Percentiles rank a stretch among this genome's conserved stretches.
Evolutionary conservation across 768 basidiomycete genomes (phyloP).

Genomic region (Russula olivacea): DNA sequence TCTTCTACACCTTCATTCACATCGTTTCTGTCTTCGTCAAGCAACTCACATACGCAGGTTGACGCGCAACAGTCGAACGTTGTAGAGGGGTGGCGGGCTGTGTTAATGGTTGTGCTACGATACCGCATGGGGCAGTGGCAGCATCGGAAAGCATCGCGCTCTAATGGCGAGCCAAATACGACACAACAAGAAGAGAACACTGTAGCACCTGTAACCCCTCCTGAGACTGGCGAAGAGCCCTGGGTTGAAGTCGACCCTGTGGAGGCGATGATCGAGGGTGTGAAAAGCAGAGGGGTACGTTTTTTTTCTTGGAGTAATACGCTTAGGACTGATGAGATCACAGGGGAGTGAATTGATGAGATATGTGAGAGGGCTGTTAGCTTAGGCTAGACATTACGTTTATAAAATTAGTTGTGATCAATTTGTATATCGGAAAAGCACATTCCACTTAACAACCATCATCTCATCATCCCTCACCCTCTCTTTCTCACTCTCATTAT

Average conservation of each 20-base stretch:
- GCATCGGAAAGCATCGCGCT: slow-evolving; percentile 33
- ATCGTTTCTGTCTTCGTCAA: slow-evolving; percentile 27
- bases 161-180: slow-evolving; percentile 4
- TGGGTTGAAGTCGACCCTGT: slow-evolving; percentile 42
- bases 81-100: slow-evolving; percentile 77
- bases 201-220: slow-evolving; percentile 28
- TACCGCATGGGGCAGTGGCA: slow-evolving; percentile 58
- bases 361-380: slow-evolving; percentile 24
- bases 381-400: slow-evolving; percentile 12
- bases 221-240: slow-evolving; percentile 31
- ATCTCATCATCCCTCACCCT: neutral
- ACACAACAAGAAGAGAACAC: neutral
- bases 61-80: slow-evolving; percentile 31
- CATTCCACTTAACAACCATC: neutral
- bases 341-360: slow-evolving; percentile 41
- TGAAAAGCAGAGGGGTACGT: slow-evolving; percentile 65
- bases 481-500: neutral
- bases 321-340: slow-evolving; percentile 11
- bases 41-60: slow-evolving; percentile 32
- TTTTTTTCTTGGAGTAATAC: neutral
- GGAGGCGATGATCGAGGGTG: slow-evolving; percentile 69
- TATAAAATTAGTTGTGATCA: neutral
- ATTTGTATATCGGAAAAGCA: neutral
- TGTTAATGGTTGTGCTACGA: slow-evolving; percentile 60
- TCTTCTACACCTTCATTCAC: slow-evolving; percentile 29